Evolutionary conservation across 257 asterid genomes (phyloP).

Genomic region (Solanum habrochaites): DNA sequence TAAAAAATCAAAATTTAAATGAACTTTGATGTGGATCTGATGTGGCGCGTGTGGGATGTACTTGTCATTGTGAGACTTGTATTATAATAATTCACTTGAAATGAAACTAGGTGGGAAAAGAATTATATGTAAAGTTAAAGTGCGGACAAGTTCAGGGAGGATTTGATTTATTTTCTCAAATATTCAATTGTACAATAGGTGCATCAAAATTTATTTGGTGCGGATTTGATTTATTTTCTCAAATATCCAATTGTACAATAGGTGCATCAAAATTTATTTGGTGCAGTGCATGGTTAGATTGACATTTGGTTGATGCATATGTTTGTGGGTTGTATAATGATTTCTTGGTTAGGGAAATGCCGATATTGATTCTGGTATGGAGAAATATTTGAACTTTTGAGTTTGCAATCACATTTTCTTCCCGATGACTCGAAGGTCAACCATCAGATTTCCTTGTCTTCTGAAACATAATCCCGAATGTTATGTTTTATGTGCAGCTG

Average conservation of each 20-base stretch:
- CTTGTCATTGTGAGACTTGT: background rate
- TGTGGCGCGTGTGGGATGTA: background rate
- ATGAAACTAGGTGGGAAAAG: background rate
- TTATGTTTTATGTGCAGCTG: conserved; percentile 14
- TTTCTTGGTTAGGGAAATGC: background rate
- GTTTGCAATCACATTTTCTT: background rate
- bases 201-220: background rate
- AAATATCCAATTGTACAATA: background rate
- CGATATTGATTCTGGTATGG: background rate
- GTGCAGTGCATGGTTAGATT: background rate
- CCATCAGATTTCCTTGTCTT: background rate
- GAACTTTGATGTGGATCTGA: background rate
- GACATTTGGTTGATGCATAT: background rate
- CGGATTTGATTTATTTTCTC: no score
- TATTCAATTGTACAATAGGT: background rate
- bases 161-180: background rate
- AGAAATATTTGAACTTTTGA: background rate
- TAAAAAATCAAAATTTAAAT: background rate
- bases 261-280: background rate
- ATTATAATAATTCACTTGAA: background rate
- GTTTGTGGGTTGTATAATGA: background rate
- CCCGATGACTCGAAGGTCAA: background rate
- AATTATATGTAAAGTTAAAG: background rate
- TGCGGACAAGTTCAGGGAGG: background rate
- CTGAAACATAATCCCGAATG: background rate